Evolutionary conservation across 345 rosid genomes (phyloP).

Genomic region (Eucalyptus erythrocorys): DNA sequence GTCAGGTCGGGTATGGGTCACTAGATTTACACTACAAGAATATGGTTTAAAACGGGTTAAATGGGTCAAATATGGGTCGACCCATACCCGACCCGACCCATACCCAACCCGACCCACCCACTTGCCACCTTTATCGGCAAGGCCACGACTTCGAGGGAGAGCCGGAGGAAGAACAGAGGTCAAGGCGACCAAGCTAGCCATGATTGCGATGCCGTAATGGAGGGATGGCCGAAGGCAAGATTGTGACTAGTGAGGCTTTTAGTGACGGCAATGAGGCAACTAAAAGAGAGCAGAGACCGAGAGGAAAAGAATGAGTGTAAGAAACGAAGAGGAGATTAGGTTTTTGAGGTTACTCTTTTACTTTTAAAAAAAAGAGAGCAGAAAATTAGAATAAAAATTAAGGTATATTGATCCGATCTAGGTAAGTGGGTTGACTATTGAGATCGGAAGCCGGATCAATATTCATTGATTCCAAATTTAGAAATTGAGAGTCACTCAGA

Average conservation of each 20-base stretch:
- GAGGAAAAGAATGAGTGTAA: not conserved
- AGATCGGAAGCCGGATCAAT: not conserved
- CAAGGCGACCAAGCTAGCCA: not conserved
- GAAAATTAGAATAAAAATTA: not conserved
- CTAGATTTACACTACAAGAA: no score
- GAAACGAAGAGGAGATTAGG: not conserved
- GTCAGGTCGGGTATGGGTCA: no score
- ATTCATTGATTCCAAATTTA: not conserved
- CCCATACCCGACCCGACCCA: no score
- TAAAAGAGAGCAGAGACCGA: not conserved
- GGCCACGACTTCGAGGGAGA: not conserved
- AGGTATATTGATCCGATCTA: accelerated
- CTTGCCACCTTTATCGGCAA: no score
- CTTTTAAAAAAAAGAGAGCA: not conserved
- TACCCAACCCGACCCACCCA: no score
- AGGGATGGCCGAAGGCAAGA: not conserved
- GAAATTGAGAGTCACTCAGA: accelerated
- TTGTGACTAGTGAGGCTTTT: not conserved
- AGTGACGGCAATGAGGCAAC: not conserved
- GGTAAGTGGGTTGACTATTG: not conserved
- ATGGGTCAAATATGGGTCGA: no score
- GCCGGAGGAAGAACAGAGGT: not conserved
- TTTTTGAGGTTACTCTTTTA: not conserved
- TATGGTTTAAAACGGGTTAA: no score
- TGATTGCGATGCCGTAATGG: not conserved